phyloP scores from a whole-genome alignment of 2,329 filamentous ascomycete genomes.

The Samsoniella hepiali region DNA sequence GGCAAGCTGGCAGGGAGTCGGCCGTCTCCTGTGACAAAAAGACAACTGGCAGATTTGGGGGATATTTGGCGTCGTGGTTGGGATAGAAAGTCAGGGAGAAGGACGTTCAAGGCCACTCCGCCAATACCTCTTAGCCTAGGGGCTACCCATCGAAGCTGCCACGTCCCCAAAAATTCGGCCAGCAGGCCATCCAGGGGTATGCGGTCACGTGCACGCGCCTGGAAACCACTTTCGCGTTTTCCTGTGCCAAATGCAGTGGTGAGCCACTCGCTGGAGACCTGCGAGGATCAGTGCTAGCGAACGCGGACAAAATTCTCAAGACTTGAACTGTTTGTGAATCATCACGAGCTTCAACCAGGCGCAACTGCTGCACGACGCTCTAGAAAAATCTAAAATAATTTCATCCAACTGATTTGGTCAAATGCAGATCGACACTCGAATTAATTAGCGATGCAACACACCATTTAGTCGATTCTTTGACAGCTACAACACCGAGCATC shows the following conservation, averaged over 20 bases:
- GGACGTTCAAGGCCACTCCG: not conserved
- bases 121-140: slow-evolving; percentile 12
- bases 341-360: not conserved
- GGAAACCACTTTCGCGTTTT: slow-evolving; percentile 11
- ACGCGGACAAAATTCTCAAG: not conserved
- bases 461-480: slow-evolving; percentile 16
- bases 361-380: not conserved
- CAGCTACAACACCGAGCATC: slow-evolving; percentile 1
- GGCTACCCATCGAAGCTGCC: slow-evolving; percentile 42
- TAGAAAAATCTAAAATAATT: not conserved
- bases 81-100: not conserved
- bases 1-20: not conserved
- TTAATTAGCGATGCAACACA: slow-evolving; percentile 6
- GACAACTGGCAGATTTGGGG: not conserved
- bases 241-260: not conserved
- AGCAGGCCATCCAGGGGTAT: slow-evolving; percentile 27
- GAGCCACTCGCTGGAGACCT: not conserved
- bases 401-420: not conserved
- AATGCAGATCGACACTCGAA: not conserved
- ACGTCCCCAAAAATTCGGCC: slow-evolving; percentile 46
- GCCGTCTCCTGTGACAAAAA: not conserved
- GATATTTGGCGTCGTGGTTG: not conserved
- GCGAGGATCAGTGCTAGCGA: not conserved
- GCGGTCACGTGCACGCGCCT: slow-evolving; percentile 34
- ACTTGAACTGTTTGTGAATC: not conserved